These are phyloP conservation scores for Mycena galopus DNA, from an alignment of 768 basidiomycete species.

Conservation along the genomic window DNA sequence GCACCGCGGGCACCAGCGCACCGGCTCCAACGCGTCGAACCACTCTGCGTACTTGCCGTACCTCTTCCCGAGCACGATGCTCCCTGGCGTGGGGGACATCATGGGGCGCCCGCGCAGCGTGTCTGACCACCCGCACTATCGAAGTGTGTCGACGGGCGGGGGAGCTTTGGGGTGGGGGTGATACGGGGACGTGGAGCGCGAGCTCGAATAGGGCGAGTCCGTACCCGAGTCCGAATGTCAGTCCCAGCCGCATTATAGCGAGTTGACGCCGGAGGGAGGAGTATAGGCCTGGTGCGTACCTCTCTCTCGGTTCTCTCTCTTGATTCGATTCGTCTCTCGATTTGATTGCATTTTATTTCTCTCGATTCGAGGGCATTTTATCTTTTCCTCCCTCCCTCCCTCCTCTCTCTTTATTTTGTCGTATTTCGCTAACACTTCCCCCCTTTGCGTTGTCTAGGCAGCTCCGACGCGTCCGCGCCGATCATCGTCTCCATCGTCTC, in stretches of 20 bases:
- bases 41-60: conserved; percentile 34
- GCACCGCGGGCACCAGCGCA: conserved; percentile 6
- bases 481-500: too few species aligned
- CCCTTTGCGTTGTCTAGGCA: too few species aligned
- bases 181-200: conserved; percentile 47
- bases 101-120: conserved; percentile 58
- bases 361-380: too few species aligned
- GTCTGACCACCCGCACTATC: conserved; percentile 62
- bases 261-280: too few species aligned
- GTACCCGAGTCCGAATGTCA: conserved; percentile 78
- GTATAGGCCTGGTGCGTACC: too few species aligned
- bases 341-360: too few species aligned
- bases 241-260: conserved; percentile 66
- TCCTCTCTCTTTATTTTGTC: too few species aligned
- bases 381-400: too few species aligned
- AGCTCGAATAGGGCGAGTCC: conserved; percentile 64
- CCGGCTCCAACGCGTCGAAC: neutral
- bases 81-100: conserved; percentile 40
- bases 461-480: conserved; percentile 9
- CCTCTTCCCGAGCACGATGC: conserved; percentile 50
- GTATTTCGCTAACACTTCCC: too few species aligned
- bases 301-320: too few species aligned
- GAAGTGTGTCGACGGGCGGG: too few species aligned
- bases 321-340: too few species aligned
- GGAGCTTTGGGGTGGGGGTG: conserved; percentile 19